A percentile compares a stretch with the other conserved stretches of the same genome.
These are phyloP conservation scores for Venturia asperata DNA, from an alignment of 2,329 filamentous ascomycete species.

Conservation along the genomic window DNA sequence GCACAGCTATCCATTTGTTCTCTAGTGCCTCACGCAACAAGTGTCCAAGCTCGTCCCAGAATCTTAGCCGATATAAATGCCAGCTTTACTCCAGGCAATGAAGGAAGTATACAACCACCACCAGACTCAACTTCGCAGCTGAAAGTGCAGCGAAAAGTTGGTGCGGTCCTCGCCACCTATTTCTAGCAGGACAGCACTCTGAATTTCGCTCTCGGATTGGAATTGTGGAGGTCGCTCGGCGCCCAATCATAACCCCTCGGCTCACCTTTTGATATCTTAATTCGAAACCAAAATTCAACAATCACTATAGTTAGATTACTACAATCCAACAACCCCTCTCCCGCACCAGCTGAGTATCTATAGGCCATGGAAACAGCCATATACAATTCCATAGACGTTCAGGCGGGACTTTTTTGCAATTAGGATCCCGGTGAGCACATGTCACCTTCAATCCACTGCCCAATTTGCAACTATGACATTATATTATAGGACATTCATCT, in stretches of 20 bases:
- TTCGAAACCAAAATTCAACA: background rate
- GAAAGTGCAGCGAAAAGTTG: too few relatives aligned
- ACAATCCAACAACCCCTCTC: background rate
- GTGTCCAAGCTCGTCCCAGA: too few relatives aligned
- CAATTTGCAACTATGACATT: background rate
- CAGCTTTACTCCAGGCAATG: too few relatives aligned
- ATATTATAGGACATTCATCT: background rate
- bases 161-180: too few relatives aligned
- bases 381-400: background rate
- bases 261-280: background rate
- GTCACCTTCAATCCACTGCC: background rate
- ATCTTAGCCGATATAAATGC: too few relatives aligned
- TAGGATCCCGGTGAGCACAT: background rate
- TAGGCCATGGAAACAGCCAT: background rate
- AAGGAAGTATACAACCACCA: too few relatives aligned
- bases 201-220: background rate
- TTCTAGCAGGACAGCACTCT: background rate
- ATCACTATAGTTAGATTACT: constrained; percentile 9
- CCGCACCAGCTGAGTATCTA: background rate
- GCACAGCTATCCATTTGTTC: too few relatives aligned
- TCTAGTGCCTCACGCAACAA: too few relatives aligned
- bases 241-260: background rate
- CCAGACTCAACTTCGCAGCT: too few relatives aligned
- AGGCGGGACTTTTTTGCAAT: background rate
- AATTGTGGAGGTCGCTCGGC: background rate